Conservation (phyloP, 2,329 filamentous ascomycete species). For the Trichoderma lentiforme region DNA sequence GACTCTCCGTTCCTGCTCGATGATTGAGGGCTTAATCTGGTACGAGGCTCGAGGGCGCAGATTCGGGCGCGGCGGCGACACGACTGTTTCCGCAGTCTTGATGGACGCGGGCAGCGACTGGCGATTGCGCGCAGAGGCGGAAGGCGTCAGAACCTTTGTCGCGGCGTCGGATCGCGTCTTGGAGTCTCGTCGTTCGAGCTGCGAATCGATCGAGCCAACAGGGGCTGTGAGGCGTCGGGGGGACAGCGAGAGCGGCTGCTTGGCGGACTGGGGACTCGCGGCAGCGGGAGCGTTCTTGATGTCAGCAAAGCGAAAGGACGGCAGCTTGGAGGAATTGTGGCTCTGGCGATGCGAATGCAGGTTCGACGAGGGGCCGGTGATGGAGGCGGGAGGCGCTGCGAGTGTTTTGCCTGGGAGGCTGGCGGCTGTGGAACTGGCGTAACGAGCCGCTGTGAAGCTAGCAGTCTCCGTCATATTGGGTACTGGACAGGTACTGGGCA, state of each 20-base stretch:
- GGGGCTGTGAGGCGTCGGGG: slow-evolving; percentile 17
- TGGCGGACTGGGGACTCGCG: slow-evolving; percentile 25
- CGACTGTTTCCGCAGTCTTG: background rate
- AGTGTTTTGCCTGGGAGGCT: slow-evolving; percentile 17
- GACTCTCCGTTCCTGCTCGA: background rate
- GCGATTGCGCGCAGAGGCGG: slow-evolving; percentile 11
- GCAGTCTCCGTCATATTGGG: slow-evolving; percentile 20
- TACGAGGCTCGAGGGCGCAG: slow-evolving; percentile 20
- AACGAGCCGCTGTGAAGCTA: slow-evolving; percentile 20
- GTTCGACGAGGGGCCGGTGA: slow-evolving; percentile 21
- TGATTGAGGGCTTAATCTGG: slow-evolving; percentile 16
- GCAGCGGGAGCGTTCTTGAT: slow-evolving; percentile 33
- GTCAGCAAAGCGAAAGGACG: slow-evolving; percentile 53
- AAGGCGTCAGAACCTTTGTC: background rate
- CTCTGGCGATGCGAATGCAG: slow-evolving; percentile 49
- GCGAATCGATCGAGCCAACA: slow-evolving; percentile 14
- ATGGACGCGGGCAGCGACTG: background rate
- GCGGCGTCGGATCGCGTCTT: background rate
- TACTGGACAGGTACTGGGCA: background rate
- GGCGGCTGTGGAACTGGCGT: slow-evolving; percentile 18
- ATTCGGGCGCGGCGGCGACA: slow-evolving; percentile 15
- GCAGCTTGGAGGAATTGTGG: slow-evolving; percentile 55
- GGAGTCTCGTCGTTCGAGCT: slow-evolving; percentile 4
- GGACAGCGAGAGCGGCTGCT: slow-evolving; percentile 14
- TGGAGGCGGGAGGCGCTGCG: slow-evolving; percentile 19